A percentile compares a stretch with the other conserved stretches of the same genome.
phyloP scores from a whole-genome alignment of 2,329 filamentous ascomycete genomes.

The Nemania abortiva region DNA sequence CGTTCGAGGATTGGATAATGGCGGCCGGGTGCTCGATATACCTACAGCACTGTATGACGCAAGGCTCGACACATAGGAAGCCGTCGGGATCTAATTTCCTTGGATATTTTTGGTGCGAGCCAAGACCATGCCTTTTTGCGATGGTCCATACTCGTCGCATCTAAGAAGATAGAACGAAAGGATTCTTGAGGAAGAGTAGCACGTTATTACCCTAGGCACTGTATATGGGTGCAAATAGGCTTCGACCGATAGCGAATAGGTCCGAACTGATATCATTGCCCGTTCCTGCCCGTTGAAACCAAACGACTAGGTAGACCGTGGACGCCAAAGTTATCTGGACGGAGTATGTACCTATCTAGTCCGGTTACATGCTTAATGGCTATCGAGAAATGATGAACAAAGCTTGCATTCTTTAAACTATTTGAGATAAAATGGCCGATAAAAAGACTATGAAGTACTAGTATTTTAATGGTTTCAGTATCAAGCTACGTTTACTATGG shows the following conservation, averaged over 20 bases:
- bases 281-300: background rate
- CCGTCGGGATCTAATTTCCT: background rate
- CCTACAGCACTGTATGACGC: background rate
- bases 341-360: no score
- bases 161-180: background rate
- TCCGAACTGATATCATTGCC: background rate
- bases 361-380: no score
- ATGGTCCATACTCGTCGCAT: background rate
- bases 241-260: background rate
- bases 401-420: background rate
- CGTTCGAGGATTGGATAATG: background rate
- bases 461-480: background rate
- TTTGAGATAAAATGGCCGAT: background rate
- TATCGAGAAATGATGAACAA: background rate
- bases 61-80: background rate
- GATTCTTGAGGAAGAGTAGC: background rate
- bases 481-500: background rate
- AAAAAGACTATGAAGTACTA: background rate
- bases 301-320: background rate
- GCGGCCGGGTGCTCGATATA: no score
- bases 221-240: no score
- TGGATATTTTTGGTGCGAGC: background rate
- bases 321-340: no score
- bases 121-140: background rate
- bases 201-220: no score